Conservation (phyloP, 805 yeast genomes). For the Wickerhamiella bombiphila region DNA sequence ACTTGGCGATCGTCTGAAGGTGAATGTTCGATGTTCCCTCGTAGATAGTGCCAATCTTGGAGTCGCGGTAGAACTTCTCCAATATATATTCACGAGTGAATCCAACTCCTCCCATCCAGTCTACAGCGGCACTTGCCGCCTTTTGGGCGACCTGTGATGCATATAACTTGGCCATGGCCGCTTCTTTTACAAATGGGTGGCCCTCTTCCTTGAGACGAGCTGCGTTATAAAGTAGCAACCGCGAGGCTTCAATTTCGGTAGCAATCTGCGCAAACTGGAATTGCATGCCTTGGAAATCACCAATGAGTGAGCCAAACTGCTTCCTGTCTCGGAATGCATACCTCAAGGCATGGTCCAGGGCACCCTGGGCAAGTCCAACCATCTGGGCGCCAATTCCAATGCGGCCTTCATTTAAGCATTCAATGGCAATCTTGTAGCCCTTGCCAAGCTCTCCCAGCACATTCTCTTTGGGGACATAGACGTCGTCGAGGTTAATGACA, state of each 20-base stretch:
- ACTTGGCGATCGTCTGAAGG: conserved; percentile 30
- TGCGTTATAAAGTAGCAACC: conserved; percentile 30
- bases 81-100: conserved; percentile 30
- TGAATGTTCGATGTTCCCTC: conserved; percentile 34
- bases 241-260: conserved; percentile 30
- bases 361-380: conserved; percentile 32
- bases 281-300: conserved; percentile 34
- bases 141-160: conserved; percentile 29
- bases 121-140: conserved; percentile 29
- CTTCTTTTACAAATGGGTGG: conserved; percentile 28
- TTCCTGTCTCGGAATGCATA: conserved; percentile 28
- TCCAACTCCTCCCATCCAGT: conserved; percentile 36
- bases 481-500: conserved; percentile 28
- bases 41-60: conserved; percentile 32
- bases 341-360: conserved; percentile 27
- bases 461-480: conserved; percentile 29
- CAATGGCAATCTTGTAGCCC: conserved; percentile 33
- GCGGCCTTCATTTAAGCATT: conserved; percentile 31
- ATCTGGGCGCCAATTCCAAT: conserved; percentile 34
- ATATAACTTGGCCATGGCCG: conserved; percentile 32
- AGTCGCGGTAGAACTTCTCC: conserved; percentile 31
- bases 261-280: conserved; percentile 33
- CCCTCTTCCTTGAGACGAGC: conserved; percentile 33
- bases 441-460: conserved; percentile 30
- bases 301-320: conserved; percentile 30